Evolutionary conservation across 345 rosid species (phyloP).

Genomic region (Eucalyptus pauciflora): DNA sequence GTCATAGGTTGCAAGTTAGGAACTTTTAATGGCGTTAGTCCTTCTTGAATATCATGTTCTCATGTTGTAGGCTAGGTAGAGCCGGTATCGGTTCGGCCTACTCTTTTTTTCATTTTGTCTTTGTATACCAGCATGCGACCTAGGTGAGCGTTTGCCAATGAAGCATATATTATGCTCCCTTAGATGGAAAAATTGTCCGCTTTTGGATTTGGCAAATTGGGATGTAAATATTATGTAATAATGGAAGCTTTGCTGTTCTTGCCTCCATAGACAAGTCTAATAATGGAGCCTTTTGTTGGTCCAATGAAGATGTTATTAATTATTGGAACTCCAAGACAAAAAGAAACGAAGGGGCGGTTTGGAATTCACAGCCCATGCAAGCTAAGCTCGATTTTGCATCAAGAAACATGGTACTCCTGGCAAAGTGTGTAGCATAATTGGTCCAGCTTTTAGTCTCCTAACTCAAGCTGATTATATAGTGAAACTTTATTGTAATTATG

Average conservation of each 20-base stretch:
- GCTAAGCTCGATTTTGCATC: background rate
- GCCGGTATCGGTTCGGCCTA: background rate
- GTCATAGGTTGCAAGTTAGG: background rate
- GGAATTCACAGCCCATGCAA: background rate
- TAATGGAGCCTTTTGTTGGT: background rate
- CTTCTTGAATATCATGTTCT: background rate
- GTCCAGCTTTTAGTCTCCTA: background rate
- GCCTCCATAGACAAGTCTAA: background rate
- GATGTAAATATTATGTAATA: background rate
- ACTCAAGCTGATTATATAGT: background rate
- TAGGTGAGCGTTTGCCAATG: background rate
- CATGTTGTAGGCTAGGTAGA: background rate
- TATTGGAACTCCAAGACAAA: background rate
- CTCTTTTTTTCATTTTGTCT: background rate
- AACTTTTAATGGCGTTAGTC: background rate
- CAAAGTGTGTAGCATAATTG: background rate
- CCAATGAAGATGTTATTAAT: background rate
- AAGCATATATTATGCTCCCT: background rate
- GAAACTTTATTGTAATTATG: background rate
- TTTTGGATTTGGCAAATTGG: background rate
- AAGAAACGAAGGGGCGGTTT: background rate
- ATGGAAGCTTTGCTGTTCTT: background rate
- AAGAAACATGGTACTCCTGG: background rate
- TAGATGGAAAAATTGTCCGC: background rate
- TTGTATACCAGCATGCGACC: background rate